These are phyloP conservation scores for Wilcoxina mikolae DNA, from an alignment of 495 filamentous ascomycete species.

Conservation along the genomic window DNA sequence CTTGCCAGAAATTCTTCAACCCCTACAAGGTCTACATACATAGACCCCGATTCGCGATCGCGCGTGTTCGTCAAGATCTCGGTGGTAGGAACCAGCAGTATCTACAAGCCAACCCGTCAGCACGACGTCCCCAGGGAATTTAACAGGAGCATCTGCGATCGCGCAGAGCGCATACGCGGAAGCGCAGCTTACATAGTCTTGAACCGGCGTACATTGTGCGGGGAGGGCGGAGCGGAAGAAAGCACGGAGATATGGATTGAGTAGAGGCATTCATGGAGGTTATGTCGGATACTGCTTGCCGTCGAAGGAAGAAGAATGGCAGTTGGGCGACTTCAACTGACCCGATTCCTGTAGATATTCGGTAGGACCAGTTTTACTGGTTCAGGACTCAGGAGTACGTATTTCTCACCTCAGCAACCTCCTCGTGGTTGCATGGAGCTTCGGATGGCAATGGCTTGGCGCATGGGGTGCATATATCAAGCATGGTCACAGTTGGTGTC, in stretches of 20 bases:
- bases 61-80: slow-evolving; percentile 76
- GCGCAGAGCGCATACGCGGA: background rate
- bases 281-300: background rate
- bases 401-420: background rate
- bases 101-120: slow-evolving; percentile 33
- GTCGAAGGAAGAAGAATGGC: background rate
- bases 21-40: slow-evolving; percentile 63
- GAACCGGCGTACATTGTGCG: slow-evolving; percentile 78
- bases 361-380: background rate
- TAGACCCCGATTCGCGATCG: slow-evolving; percentile 69
- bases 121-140: background rate
- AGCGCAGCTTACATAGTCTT: slow-evolving; percentile 63
- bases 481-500: too few relatives aligned
- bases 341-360: background rate
- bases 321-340: background rate
- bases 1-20: slow-evolving; percentile 92
- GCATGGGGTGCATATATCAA: background rate
- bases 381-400: background rate
- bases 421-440: too few relatives aligned
- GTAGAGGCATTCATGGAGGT: slow-evolving; percentile 78
- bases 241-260: slow-evolving; percentile 95
- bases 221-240: slow-evolving; percentile 95
- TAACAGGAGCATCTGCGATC: background rate
- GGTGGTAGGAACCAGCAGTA: slow-evolving; percentile 85
- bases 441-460: background rate